Percentiles rank a stretch among this genome's conserved stretches.
phyloP scores from a whole-genome alignment of 1,284 basidiomycete species.

The Heterobasidion irregulare region DNA sequence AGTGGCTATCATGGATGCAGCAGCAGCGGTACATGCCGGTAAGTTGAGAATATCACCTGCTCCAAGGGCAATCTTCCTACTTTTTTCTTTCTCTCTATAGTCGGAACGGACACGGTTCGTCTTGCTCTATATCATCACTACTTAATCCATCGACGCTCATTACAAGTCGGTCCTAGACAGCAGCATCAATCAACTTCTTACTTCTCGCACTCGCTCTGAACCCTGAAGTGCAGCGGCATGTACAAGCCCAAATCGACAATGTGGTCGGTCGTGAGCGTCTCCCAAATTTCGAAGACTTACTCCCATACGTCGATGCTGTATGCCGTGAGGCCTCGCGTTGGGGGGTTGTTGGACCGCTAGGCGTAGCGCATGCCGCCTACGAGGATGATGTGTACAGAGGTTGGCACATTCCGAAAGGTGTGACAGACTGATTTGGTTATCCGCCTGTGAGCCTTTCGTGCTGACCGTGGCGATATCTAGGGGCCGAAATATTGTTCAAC shows the following conservation, averaged over 20 bases:
- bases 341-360: constrained; percentile 9
- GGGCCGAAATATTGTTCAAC: constrained; percentile 20
- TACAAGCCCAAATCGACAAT: constrained; percentile 18
- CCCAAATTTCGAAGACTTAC: constrained; percentile 9
- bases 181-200: no score
- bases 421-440: not conserved
- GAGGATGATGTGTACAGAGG: constrained; percentile 16
- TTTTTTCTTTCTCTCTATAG: no score
- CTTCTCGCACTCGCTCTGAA: constrained; percentile 4
- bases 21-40: no score
- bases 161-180: no score
- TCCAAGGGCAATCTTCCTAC: no score
- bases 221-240: constrained; percentile 17
- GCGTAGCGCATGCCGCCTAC: constrained; percentile 5
- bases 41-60: no score
- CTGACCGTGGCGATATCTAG: constrained; percentile 5
- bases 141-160: no score
- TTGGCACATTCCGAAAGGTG: constrained; percentile 13
- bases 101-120: no score
- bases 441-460: not conserved
- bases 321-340: constrained; percentile 19
- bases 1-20: no score
- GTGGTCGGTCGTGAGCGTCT: constrained; percentile 16
- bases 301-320: constrained; percentile 14
- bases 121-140: no score